These are phyloP conservation scores for Allodekkera sacchari DNA, from an alignment of 805 yeast genomes.

Conservation along the genomic window DNA sequence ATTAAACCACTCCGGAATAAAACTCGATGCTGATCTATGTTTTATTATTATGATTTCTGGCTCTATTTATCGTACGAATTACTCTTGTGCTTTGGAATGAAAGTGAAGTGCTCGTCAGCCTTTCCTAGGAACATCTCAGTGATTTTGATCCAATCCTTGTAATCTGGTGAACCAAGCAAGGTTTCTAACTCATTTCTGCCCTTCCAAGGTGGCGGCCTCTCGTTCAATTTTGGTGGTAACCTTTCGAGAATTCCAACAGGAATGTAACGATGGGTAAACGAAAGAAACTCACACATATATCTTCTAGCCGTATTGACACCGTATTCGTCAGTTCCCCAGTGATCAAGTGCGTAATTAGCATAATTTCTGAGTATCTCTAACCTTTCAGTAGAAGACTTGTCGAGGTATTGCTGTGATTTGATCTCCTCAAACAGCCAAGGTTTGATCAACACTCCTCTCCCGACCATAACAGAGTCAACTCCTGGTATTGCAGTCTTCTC, in stretches of 20 bases:
- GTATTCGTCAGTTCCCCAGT: slow-evolving; percentile 97
- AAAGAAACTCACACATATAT: slow-evolving; percentile 86
- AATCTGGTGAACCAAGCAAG: slow-evolving; percentile 74
- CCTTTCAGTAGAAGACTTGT: slow-evolving; percentile 85
- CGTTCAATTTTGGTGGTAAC: slow-evolving; percentile 81
- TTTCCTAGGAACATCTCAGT: slow-evolving; percentile 94
- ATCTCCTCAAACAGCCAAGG: slow-evolving; percentile 99
- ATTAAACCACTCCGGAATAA: no score
- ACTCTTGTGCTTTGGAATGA: slow-evolving; percentile 92
- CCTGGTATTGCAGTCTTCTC: slow-evolving; percentile 54
- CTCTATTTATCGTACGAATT: slow-evolving; percentile 49
- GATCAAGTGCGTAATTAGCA: slow-evolving; percentile 78
- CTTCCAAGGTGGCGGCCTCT: slow-evolving; percentile 88
- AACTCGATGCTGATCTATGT: slow-evolving; percentile 1
- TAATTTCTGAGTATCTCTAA: slow-evolving; percentile 64
- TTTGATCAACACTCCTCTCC: slow-evolving; percentile 94
- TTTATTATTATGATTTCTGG: slow-evolving; percentile 3
- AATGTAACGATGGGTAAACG: slow-evolving; percentile 88
- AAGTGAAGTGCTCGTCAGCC: slow-evolving; percentile 63
- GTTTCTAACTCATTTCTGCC: slow-evolving; percentile 94
- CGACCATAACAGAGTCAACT: slow-evolving; percentile 93
- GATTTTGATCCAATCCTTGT: slow-evolving; percentile 91
- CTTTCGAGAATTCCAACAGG: slow-evolving; percentile 91
- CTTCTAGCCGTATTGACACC: slow-evolving; percentile 86
- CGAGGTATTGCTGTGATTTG: slow-evolving; percentile 80